phyloP scores from a whole-genome alignment of 2,329 filamentous ascomycete genomes.

The Colletotrichum falcatum region DNA sequence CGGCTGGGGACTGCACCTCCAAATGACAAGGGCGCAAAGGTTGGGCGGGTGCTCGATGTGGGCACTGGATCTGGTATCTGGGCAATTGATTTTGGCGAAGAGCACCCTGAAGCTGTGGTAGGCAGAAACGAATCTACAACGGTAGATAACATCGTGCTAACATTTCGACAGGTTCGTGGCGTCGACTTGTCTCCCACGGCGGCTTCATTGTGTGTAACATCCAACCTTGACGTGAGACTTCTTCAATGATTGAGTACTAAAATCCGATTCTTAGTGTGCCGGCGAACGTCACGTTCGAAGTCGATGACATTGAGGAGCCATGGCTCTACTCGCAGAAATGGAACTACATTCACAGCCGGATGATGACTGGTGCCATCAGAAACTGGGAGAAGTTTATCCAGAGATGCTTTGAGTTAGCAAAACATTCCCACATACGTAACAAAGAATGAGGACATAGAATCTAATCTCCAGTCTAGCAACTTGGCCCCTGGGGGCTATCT shows the following conservation, averaged over 20 bases:
- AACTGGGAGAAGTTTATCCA: constrained; percentile 43
- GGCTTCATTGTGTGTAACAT: constrained; percentile 52
- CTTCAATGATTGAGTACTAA: not conserved
- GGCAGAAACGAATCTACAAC: not conserved
- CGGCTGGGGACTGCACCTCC: not conserved
- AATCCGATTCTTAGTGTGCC: constrained; percentile 53
- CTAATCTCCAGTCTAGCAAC: constrained; percentile 24
- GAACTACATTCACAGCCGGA: constrained; percentile 43
- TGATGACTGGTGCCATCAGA: constrained; percentile 41
- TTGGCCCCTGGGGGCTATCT: constrained; percentile 58
- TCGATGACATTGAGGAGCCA: constrained; percentile 55
- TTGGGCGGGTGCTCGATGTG: constrained; percentile 43
- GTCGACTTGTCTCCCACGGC: constrained; percentile 70
- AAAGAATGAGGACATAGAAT: too few relatives aligned
- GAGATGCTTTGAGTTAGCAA: constrained; percentile 18
- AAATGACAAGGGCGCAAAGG: not conserved
- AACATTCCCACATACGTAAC: too few relatives aligned
- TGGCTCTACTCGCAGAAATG: constrained; percentile 52
- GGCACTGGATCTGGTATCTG: constrained; percentile 56
- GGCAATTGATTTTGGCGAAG: constrained; percentile 60
- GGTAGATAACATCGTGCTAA: constrained; percentile 52
- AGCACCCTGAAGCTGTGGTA: constrained; percentile 5
- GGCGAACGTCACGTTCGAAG: constrained; percentile 60
- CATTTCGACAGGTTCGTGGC: constrained; percentile 56
- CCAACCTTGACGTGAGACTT: not conserved